Conservation (phyloP, 2,329 filamentous ascomycete species). For the Monascus ruber region DNA sequence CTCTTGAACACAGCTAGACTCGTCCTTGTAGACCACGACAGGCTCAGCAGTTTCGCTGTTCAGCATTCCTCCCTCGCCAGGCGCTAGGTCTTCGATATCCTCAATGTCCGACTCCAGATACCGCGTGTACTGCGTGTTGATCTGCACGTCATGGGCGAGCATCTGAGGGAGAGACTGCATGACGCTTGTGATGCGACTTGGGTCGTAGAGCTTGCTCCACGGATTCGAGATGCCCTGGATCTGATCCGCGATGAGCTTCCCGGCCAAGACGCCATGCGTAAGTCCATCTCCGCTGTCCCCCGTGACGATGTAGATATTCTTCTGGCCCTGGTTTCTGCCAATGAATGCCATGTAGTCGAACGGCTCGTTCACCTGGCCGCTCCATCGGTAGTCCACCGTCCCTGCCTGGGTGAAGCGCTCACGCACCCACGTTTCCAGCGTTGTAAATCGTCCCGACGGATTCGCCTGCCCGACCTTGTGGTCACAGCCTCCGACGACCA, state of each 20-base stretch:
- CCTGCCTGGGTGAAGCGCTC: conserved; percentile 42
- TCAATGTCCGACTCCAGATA: conserved; percentile 42
- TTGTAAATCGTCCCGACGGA: conserved; percentile 35
- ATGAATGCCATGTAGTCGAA: conserved; percentile 46
- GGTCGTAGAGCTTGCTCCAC: conserved; percentile 42
- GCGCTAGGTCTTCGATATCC: conserved; percentile 45
- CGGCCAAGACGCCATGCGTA: conserved; percentile 45
- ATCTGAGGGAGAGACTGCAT: conserved; percentile 36
- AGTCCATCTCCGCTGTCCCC: conserved; percentile 49
- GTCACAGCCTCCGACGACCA: conserved; percentile 46
- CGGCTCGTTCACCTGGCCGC: conserved; percentile 47
- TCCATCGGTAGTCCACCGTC: conserved; percentile 45
- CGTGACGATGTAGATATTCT: conserved; percentile 43
- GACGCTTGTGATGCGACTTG: conserved; percentile 37
- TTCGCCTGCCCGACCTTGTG: conserved; percentile 48
- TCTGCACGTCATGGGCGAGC: conserved; percentile 42
- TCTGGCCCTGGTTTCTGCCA: conserved; percentile 42
- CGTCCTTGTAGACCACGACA: conserved; percentile 46
- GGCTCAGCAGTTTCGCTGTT: conserved; percentile 39
- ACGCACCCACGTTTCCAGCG: conserved; percentile 44
- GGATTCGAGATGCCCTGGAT: conserved; percentile 40
- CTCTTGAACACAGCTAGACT: conserved; percentile 38
- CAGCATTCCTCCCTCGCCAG: conserved; percentile 41
- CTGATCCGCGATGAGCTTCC: conserved; percentile 42
- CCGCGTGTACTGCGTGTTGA: conserved; percentile 47